Evolutionary conservation across 1,284 basidiomycete species (phyloP).

Genomic region (Tilletia caries): DNA sequence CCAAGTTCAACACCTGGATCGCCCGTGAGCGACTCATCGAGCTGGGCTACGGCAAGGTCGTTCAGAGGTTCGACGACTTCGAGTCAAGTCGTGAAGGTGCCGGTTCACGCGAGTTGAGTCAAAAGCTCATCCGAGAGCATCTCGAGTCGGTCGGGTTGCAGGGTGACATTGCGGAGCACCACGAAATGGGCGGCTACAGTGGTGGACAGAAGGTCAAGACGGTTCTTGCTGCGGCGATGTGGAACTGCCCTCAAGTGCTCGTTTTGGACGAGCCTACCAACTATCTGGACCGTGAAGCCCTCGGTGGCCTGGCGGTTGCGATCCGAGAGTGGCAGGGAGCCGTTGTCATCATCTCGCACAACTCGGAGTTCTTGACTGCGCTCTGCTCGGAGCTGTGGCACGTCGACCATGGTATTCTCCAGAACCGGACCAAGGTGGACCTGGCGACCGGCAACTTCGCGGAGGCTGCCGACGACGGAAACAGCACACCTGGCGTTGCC

Average conservation of each 20-base stretch:
- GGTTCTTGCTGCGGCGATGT: slow-evolving; percentile 53
- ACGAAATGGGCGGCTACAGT: slow-evolving; percentile 47
- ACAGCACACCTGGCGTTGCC: slow-evolving; percentile 65
- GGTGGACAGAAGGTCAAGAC: slow-evolving; percentile 91
- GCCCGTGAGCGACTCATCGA: slow-evolving; percentile 80
- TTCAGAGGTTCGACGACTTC: slow-evolving; percentile 94
- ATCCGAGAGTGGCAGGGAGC: slow-evolving; percentile 96
- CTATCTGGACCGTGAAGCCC: slow-evolving; percentile 66
- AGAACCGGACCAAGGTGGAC: slow-evolving; percentile 79
- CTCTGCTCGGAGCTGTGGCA: slow-evolving; percentile 62
- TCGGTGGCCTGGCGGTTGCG: slow-evolving; percentile 89
- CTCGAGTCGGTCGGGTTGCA: slow-evolving; percentile 78
- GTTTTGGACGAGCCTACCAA: slow-evolving; percentile 74
- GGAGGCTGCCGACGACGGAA: slow-evolving; percentile 53
- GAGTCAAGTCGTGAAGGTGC: slow-evolving; percentile 72
- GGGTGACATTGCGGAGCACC: slow-evolving; percentile 57
- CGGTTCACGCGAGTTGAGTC: slow-evolving; percentile 65
- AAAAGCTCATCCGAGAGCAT: slow-evolving; percentile 52
- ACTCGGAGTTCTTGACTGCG: slow-evolving; percentile 57
- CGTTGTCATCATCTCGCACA: slow-evolving; percentile 95
- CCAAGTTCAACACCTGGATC: slow-evolving; percentile 91
- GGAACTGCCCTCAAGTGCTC: slow-evolving; percentile 52
- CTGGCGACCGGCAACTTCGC: slow-evolving; percentile 74
- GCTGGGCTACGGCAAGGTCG: slow-evolving; percentile 85
- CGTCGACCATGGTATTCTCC: slow-evolving; percentile 71